These are phyloP conservation scores for Malbranchea cinnamomea DNA, from an alignment of 2,329 filamentous ascomycete genomes.

Conservation along the genomic window DNA sequence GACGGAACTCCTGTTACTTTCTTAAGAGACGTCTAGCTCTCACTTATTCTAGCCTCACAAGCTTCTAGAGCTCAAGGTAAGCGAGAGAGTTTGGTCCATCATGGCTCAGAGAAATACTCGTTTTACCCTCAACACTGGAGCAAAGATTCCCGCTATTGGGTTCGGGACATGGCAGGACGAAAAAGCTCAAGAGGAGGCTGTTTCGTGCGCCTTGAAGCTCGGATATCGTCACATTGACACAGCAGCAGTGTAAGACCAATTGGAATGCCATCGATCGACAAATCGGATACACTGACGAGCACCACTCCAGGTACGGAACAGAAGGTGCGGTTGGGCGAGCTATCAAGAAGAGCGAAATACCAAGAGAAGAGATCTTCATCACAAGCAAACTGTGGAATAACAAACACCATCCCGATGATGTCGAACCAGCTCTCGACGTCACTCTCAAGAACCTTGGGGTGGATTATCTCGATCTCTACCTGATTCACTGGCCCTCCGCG, in stretches of 20 bases:
- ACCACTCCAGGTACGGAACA: constrained; percentile 38
- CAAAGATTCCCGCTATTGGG: constrained; percentile 33
- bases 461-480: constrained; percentile 54
- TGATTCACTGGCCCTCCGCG: constrained; percentile 52
- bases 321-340: constrained; percentile 51
- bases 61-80: too few relatives aligned
- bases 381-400: constrained; percentile 56
- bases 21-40: background rate
- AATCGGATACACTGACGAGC: background rate
- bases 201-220: constrained; percentile 31
- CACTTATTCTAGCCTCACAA: background rate
- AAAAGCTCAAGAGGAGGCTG: constrained; percentile 31
- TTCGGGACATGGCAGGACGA: constrained; percentile 42
- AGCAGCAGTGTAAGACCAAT: constrained; percentile 25
- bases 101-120: constrained; percentile 16
- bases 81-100: too few relatives aligned
- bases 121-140: constrained; percentile 34
- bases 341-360: constrained; percentile 48
- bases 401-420: constrained; percentile 45
- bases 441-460: constrained; percentile 48
- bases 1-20: too few relatives aligned
- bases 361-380: constrained; percentile 50
- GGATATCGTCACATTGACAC: constrained; percentile 44
- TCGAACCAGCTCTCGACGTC: constrained; percentile 44
- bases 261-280: background rate